Percentiles rank a stretch among this genome's conserved stretches.
phyloP scores from a whole-genome alignment of 192 early-diverging fungal species.

The Umbelopsis ramanniana region DNA sequence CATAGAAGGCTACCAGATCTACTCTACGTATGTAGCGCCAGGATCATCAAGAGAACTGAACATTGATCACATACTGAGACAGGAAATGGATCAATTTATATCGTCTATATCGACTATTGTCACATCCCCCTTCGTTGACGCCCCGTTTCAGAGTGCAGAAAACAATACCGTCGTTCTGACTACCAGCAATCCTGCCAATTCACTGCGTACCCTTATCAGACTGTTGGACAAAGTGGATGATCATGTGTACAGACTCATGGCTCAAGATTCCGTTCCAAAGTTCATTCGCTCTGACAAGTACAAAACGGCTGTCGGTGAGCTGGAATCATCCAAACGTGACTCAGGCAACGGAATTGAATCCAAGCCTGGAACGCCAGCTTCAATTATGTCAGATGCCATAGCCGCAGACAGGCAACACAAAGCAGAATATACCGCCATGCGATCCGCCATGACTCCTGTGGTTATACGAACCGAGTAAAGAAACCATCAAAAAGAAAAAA shows the following conservation, averaged over 20 bases:
- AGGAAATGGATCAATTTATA: conserved; percentile 45
- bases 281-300: conserved; percentile 32
- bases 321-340: conserved; percentile 6
- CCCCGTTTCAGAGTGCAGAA: conserved; percentile 7
- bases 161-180: not conserved
- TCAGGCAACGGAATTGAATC: conserved; percentile 13
- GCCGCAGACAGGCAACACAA: conserved; percentile 2
- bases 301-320: conserved; percentile 18
- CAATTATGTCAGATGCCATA: not conserved
- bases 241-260: conserved; percentile 41
- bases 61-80: conserved; percentile 52
- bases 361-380: conserved; percentile 1
- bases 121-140: not conserved
- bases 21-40: conserved; percentile 52
- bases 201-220: conserved; percentile 25
- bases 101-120: conserved; percentile 22
- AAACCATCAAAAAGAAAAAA: too few relatives aligned
- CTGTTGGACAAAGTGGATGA: conserved; percentile 37
- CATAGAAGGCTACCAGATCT: conserved; percentile 55
- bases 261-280: conserved; percentile 40
- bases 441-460: not conserved
- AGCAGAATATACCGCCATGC: conserved; percentile 16
- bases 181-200: conserved; percentile 25
- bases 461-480: conserved; percentile 6
- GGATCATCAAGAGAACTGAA: conserved; percentile 52